A percentile compares a stretch with the other conserved stretches of the same genome.
Evolutionary conservation across 2,329 filamentous ascomycete species (phyloP).

Genomic region (Hymenoscyphus occultus): DNA sequence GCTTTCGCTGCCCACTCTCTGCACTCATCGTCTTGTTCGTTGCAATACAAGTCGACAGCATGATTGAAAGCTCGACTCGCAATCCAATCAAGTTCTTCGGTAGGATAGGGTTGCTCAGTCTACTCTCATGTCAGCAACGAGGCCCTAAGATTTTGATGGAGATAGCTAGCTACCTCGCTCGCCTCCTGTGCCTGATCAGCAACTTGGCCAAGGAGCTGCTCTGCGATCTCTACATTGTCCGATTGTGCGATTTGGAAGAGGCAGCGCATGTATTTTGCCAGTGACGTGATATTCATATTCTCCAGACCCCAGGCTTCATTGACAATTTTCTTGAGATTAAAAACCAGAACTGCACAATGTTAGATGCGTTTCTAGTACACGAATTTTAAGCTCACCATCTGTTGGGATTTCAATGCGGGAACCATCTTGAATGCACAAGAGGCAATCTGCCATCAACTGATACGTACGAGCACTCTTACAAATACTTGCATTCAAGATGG

Average conservation of each 20-base stretch:
- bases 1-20: conserved; percentile 41
- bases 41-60: conserved; percentile 62
- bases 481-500: conserved; percentile 52
- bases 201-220: conserved; percentile 64
- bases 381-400: conserved; percentile 41
- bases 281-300: conserved; percentile 52
- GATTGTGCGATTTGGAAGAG: conserved; percentile 67
- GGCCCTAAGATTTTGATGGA: neutral
- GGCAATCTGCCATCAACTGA: conserved; percentile 64
- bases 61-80: conserved; percentile 67
- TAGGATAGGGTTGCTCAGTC: conserved; percentile 54
- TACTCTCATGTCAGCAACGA: conserved; percentile 32
- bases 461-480: conserved; percentile 48
- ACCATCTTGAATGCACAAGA: conserved; percentile 49
- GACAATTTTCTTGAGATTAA: conserved; percentile 63
- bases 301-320: conserved; percentile 62
- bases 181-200: conserved; percentile 50
- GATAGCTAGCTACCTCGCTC: conserved; percentile 42
- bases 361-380: neutral
- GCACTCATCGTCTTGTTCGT: conserved; percentile 52
- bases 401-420: conserved; percentile 40
- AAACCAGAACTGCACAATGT: conserved; percentile 32
- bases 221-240: conserved; percentile 48
- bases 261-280: conserved; percentile 76
- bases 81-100: conserved; percentile 73